These are phyloP conservation scores for Microdochium trichocladiopsis DNA, from an alignment of 2,329 filamentous ascomycete genomes.

Conservation along the genomic window DNA sequence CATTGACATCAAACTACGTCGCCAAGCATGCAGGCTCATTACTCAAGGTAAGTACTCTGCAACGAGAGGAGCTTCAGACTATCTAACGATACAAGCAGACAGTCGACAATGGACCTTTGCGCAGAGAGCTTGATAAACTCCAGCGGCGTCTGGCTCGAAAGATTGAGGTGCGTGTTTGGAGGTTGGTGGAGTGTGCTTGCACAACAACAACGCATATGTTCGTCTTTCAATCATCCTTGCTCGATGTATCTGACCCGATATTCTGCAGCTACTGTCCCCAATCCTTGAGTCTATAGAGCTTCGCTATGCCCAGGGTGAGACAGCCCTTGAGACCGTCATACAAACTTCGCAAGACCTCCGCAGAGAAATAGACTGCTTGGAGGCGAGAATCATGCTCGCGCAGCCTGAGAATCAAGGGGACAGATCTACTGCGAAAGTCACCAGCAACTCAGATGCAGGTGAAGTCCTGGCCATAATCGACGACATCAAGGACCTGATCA, in stretches of 20 bases:
- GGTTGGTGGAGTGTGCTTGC: background rate
- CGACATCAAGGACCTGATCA: constrained; percentile 69
- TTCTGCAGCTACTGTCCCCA: constrained; percentile 18
- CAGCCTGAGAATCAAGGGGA: constrained; percentile 47
- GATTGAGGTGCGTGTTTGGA: constrained; percentile 55
- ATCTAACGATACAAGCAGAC: constrained; percentile 30
- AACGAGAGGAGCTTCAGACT: background rate
- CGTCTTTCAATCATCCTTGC: too few relatives aligned
- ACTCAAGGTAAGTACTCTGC: background rate
- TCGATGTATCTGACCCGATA: constrained; percentile 2
- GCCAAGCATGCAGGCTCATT: constrained; percentile 62
- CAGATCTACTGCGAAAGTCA: constrained; percentile 34
- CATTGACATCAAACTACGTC: constrained; percentile 80
- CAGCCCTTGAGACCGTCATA: constrained; percentile 73
- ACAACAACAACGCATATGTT: too few relatives aligned
- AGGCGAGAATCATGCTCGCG: constrained; percentile 13
- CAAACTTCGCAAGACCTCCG: constrained; percentile 76
- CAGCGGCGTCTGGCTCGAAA: constrained; percentile 76
- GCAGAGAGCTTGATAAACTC: constrained; percentile 60
- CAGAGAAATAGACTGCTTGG: constrained; percentile 75
- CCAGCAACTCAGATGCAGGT: constrained; percentile 48
- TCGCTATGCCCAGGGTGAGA: constrained; percentile 41
- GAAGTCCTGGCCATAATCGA: constrained; percentile 64
- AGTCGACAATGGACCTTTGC: constrained; percentile 63
- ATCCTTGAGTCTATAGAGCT: constrained; percentile 29